Base-by-base conservation (phyloP, 257 asterid genomes). In the Euphrasia confusa region DNA sequence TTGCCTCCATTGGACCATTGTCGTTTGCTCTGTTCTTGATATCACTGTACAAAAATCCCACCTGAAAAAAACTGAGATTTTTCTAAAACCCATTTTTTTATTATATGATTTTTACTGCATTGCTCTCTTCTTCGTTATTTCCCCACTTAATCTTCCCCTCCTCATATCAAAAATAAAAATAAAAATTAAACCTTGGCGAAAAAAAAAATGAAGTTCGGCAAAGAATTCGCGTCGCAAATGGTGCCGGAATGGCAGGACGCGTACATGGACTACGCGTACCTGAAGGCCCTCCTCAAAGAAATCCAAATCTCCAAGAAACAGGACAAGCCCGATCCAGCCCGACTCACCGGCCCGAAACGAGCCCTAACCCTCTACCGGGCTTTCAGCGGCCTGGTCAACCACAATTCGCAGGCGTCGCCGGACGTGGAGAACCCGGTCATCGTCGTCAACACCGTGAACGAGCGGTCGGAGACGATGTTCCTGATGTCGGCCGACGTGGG, bases 231-330 rank as follows among this genome's bases (percentile, higher is more conserved):
- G 2, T 54, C 80, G 5, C 74, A 83, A 63, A 78, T 74, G 83
- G 86, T 83, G 65, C 84, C 78, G 1, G 84, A 80, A 69, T 83
- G 86, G 89, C 75, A 78, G 9, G 76, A 80, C 39, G 84, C 83
- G 0, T 83, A 80, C 71, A 69, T 78, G 74, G 79, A 80, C 17
- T 83, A 83, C 32, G 27, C 37, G 0, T 64, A 48, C 68, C 27
- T 78, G 65, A 78, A 81, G 71, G 7, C 69, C 30, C 64, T 66
- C 1, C 10, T 81, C 0, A 68, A 73, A 61, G 75, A 78, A 9
- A 68, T 78, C 61, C 67, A 66, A 8, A 4, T 60, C 1, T 78
- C 39, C 69, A 74, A 66, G 60, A 72, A 75, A 7, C 64, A 71
- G 28, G 64, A 12, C 27, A 59, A 12, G 5, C 65, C 76, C 14